A percentile compares a stretch with the other conserved stretches of the same genome.
phyloP scores from a whole-genome alignment of 495 filamentous ascomycete species.

The Glonium stellatum region DNA sequence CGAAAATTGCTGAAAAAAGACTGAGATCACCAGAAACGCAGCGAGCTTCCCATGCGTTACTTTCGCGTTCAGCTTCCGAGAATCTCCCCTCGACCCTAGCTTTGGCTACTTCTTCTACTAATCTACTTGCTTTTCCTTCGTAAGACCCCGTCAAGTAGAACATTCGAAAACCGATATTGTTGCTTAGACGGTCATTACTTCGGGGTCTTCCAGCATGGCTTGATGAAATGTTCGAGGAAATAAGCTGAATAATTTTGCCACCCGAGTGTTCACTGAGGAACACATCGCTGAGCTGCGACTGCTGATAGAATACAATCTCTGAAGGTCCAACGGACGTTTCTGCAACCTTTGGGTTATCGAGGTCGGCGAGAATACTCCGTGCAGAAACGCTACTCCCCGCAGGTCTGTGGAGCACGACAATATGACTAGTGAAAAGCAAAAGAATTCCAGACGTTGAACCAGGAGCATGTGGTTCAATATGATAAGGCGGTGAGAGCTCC shows the following conservation, averaged over 20 bases:
- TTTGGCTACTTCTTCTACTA: slow-evolving; percentile 79
- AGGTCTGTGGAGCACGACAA: slow-evolving; percentile 68
- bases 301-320: slow-evolving; percentile 69
- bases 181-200: slow-evolving; percentile 13
- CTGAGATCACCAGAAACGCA: slow-evolving; percentile 55
- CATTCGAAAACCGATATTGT: slow-evolving; percentile 40
- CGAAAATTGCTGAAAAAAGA: slow-evolving; percentile 68
- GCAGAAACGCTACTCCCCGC: slow-evolving; percentile 57
- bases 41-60: slow-evolving; percentile 69
- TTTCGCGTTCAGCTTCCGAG: slow-evolving; percentile 69
- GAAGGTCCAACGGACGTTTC: slow-evolving; percentile 42
- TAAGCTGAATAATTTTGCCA: slow-evolving; percentile 66
- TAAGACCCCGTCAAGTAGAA: slow-evolving; percentile 67
- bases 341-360: slow-evolving; percentile 58
- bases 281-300: slow-evolving; percentile 61
- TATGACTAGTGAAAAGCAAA: slow-evolving; percentile 73
- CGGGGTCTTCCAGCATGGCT: slow-evolving; percentile 19
- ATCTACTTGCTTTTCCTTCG: slow-evolving; percentile 67
- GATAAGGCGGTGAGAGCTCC: slow-evolving; percentile 71
- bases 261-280: slow-evolving; percentile 71
- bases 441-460: slow-evolving; percentile 58
- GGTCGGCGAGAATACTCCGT: slow-evolving; percentile 70
- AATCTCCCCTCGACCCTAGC: slow-evolving; percentile 81
- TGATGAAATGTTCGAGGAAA: slow-evolving; percentile 28
- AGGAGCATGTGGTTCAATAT: slow-evolving; percentile 34